Base-by-base conservation (phyloP, 2,329 filamentous ascomycete genomes). In the Amylocarpus encephaloides region DNA sequence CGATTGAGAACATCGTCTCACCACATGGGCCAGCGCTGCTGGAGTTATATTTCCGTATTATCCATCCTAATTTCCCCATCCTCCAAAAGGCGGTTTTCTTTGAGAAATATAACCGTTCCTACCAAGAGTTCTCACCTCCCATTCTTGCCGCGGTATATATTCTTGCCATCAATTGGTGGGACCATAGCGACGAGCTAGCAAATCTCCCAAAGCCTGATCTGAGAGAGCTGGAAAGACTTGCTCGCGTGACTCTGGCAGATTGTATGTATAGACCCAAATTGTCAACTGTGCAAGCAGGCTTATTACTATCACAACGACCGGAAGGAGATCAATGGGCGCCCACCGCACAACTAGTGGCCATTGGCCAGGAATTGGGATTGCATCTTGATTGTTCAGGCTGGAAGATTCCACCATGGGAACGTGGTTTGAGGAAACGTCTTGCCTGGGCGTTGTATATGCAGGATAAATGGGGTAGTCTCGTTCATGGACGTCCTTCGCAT, bases 401-500 rank as follows among this genome's bases (percentile, higher is more conserved):
- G 82, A 73, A 75, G 11, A 77, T 85, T 33, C 80, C 81, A 2
- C 67, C 69, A 0, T 84, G 80, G 79, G 82, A 85, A 59, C 73
- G 78, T 43, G 77, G 79, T 0, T 67, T 85, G 11, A 70, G 82
- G 13, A 77, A 79, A 59, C 70, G 82, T n/a, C 67, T 85, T 1
- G 80, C 78, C 0, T 86, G 82, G 82, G 80, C 76, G 2, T 64
- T 83, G 1, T 85, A 76, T 55, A 80, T 83, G 71, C 81, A 85
- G 59, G 82, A 85, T 56, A 80, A 78, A 59, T 83, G 77, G 79
- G 75, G 78, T 4, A 73, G 77, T 1, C 68, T 80, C 33, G 73
- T 79, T 26, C 87, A 94, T 62, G 89, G 89, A 42, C 83, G 89
- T 10, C 90, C 89, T 1, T 93, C 88, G 4, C 89, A 94, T 58